Evolutionary conservation across 805 yeast genomes (phyloP).

Genomic region (Saccharomycopsis fodiens): DNA sequence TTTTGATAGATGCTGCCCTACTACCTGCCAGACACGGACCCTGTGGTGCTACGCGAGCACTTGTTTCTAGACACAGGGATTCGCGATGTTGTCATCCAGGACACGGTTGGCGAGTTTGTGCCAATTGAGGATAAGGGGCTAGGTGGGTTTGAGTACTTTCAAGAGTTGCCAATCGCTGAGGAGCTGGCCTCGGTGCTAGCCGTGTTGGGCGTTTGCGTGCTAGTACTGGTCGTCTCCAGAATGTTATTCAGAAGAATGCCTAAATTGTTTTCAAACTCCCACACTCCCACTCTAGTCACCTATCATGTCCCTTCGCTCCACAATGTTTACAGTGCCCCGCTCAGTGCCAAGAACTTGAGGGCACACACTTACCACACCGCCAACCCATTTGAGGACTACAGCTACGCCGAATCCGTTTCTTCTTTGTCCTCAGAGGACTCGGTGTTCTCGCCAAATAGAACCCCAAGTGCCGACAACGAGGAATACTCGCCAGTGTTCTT

Average conservation of each 20-base stretch:
- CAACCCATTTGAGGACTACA: background rate
- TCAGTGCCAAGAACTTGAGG: background rate
- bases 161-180: no score
- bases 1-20: no score
- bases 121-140: constrained; percentile 12
- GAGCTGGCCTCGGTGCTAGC: background rate
- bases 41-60: constrained; percentile 15
- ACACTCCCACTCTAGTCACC: background rate
- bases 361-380: background rate
- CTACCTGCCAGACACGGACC: constrained; percentile 14
- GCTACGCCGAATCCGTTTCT: background rate
- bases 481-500: background rate
- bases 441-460: constrained; percentile 9
- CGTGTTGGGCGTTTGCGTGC: background rate
- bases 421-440: constrained; percentile 9
- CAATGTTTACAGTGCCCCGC: background rate
- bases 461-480: background rate
- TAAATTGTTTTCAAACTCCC: no score
- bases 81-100: background rate
- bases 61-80: constrained; percentile 9
- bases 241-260: background rate
- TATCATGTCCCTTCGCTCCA: no score
- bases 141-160: constrained; percentile 5
- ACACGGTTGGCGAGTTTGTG: constrained; percentile 1
- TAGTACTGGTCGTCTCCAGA: background rate